phyloP scores from a whole-genome alignment of 176 grass and related monocot genomes.

The Zoysia pacifica region DNA sequence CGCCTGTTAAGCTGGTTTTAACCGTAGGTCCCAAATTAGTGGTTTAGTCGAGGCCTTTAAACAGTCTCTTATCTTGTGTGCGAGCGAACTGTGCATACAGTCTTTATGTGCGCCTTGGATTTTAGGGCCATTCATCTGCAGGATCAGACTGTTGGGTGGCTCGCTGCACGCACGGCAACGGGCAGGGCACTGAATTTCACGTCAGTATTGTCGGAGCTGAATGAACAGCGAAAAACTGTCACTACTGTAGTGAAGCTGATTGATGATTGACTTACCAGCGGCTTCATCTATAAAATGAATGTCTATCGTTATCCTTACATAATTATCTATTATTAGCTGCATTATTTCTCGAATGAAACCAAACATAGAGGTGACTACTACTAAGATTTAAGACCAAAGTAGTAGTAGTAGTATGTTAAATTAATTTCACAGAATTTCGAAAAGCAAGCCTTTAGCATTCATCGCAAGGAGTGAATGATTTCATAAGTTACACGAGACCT shows the following conservation, averaged over 20 bases:
- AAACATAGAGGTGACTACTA: background rate
- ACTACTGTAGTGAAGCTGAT: background rate
- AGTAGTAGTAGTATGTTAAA: background rate
- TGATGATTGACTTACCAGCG: constrained; percentile 26
- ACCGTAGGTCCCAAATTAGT: background rate
- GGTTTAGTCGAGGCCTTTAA: background rate
- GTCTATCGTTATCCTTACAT: constrained; percentile 22
- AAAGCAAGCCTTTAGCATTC: no score
- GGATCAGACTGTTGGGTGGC: background rate
- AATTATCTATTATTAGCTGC: background rate
- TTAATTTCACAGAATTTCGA: no score
- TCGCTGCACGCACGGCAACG: constrained; percentile 17
- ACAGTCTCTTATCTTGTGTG: background rate
- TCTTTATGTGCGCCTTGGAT: constrained; percentile 14
- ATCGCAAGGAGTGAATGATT: no score
- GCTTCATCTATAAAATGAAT: constrained; percentile 26
- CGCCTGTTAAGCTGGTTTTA: background rate
- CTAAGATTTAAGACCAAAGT: background rate
- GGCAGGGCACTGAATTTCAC: constrained; percentile 30
- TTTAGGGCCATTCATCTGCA: constrained; percentile 20
- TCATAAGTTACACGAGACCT: no score
- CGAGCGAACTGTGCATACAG: constrained; percentile 25
- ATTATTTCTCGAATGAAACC: background rate
- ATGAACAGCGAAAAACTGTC: constrained; percentile 21
- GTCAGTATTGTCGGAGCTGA: background rate